Percentiles rank a stretch among this genome's conserved stretches.
phyloP scores from a whole-genome alignment of 225 moss, liverwort and hornwort species.

The Physcomitrellopsis africana region DNA sequence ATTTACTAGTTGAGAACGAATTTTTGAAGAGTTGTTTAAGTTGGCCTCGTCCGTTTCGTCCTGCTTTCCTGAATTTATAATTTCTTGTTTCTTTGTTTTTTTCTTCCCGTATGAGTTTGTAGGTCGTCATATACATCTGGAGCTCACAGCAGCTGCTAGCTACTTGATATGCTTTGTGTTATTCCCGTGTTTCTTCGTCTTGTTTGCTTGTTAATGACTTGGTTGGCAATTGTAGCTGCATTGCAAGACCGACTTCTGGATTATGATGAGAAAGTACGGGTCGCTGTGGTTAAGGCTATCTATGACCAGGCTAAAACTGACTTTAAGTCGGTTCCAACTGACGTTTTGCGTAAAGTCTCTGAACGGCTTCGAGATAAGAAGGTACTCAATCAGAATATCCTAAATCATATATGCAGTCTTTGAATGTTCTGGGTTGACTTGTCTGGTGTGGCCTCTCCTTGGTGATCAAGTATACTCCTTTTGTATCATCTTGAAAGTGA shows the following conservation, averaged over 20 bases:
- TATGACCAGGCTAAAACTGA: constrained; percentile 67
- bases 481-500: background rate
- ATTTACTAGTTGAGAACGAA: background rate
- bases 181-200: constrained; percentile 1
- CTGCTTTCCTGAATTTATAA: background rate
- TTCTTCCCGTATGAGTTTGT: background rate
- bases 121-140: background rate
- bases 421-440: constrained; percentile 6
- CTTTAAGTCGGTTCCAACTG: constrained; percentile 60
- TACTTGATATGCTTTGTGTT: background rate
- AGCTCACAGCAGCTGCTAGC: background rate
- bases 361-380: constrained; percentile 88
- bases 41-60: background rate
- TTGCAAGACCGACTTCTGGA: constrained; percentile 77
- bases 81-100: constrained; percentile 8
- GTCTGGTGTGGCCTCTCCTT: background rate
- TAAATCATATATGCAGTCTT: background rate
- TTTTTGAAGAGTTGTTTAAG: background rate
- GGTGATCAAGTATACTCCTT: background rate
- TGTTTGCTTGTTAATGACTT: constrained; percentile 1
- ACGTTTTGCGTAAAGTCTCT: constrained; percentile 62
- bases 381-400: constrained; percentile 37
- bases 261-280: constrained; percentile 82
- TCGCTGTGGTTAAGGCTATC: constrained; percentile 67
- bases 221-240: constrained; percentile 55